These are phyloP conservation scores for Dorcoceras hygrometricum DNA, from an alignment of 257 asterid species.

Conservation along the genomic window DNA sequence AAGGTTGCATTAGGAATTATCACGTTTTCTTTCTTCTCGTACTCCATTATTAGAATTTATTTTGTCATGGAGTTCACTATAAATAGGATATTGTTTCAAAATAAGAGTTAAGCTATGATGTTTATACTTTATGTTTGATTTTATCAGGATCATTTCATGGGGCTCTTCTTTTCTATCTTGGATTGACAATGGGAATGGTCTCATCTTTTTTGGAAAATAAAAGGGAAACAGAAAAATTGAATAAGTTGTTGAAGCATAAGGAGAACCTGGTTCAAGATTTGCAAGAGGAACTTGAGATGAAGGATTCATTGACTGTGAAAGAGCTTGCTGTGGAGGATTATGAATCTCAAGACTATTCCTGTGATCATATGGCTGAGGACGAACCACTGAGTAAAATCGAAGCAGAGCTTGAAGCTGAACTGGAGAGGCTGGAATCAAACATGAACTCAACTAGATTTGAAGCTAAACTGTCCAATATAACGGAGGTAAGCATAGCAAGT, in stretches of 20 bases:
- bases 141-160: conserved; percentile 57
- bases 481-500: conserved; percentile 46
- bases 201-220: conserved; percentile 54
- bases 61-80: conserved; percentile 1
- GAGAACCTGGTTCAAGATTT: conserved; percentile 85
- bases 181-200: conserved; percentile 63
- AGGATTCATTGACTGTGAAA: conserved; percentile 73
- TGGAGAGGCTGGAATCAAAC: conserved; percentile 73
- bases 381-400: conserved; percentile 71
- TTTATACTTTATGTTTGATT: conserved; percentile 20
- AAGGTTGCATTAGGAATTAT: conserved; percentile 7
- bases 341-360: conserved; percentile 38
- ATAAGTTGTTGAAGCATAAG: conserved; percentile 51
- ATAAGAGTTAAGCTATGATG: background rate
- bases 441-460: conserved; percentile 51
- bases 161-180: conserved; percentile 54
- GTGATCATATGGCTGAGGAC: conserved; percentile 45
- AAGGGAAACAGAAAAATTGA: conserved; percentile 56
- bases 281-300: conserved; percentile 95
- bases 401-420: conserved; percentile 97
- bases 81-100: background rate
- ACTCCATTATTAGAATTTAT: background rate
- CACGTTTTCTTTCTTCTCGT: background rate
- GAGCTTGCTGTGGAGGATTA: conserved; percentile 66
- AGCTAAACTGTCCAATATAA: conserved; percentile 37